Evolutionary conservation across 805 yeast species (phyloP), one percentile per base, ranked within the genome.

Genomic region (Kuraishia piskuri): DNA sequence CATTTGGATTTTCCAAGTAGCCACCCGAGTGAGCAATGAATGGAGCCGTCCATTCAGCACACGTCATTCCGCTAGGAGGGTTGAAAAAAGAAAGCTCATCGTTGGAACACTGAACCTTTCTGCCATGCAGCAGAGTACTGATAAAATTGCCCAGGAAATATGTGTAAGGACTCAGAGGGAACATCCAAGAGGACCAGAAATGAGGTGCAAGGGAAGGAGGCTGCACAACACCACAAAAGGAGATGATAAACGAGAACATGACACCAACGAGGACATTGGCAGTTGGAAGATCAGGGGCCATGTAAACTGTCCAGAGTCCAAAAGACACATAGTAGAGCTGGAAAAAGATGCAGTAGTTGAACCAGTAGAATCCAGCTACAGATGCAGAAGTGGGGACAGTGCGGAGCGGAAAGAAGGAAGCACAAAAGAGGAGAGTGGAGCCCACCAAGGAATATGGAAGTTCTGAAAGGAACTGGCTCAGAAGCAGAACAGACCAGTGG

Each of bases 141-240:
- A 83, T 70, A 56, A 85, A 72, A 19, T 49, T 49, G 57, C 80
- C 82, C 55, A 88, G 71, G 64, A 85, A 79, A 63, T 88, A 88
- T 1, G 92, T 86, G 68, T 78, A 77, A 9, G 87, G 95, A 24
- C 88, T 83, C 21, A 74, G 75, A 59, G 86, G 79, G 78, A 86
- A 83, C 90, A 88, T 85, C 65, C 86, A 88, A 3, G 40, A 31
- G 49, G 79, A 82, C 95, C 95, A 88, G 72, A 88, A 88, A 1
- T 88, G 83, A 14, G 95, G 92, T 83, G 87, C 78, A 52, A 74
- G 68, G 2, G 56, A 47, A 8, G 69, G 69, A 21, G 83, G 79
- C 61, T 83, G 88, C 55, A 83, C 71, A 53, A 85, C 84, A 71
- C 91, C 90, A 65, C 87, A 76, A 71, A 87, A 86, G 21, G 83